Conservation (phyloP, 306 rosid genomes). For the Cyclanthera cordifolia region DNA sequence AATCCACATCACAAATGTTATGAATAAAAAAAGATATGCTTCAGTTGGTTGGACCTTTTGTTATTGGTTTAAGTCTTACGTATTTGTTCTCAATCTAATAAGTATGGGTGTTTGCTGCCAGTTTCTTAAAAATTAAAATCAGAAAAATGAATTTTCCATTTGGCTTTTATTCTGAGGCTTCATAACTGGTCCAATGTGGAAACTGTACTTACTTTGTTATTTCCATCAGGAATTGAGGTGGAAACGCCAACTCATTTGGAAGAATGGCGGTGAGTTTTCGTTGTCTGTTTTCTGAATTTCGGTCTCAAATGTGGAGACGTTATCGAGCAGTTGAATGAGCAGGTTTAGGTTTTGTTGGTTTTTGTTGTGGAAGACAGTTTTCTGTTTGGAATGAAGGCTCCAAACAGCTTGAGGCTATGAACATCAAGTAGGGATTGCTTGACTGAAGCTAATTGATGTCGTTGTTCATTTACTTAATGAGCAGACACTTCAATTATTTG, state of each 20-base stretch:
- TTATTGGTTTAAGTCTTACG: not conserved
- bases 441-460: conserved; percentile 20
- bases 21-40: not conserved
- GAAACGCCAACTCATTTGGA: not conserved
- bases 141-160: not conserved
- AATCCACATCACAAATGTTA: too few relatives aligned
- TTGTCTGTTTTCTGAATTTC: not conserved
- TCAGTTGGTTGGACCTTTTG: not conserved
- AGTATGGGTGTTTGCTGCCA: not conserved
- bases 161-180: not conserved
- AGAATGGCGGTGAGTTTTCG: not conserved
- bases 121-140: not conserved
- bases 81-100: not conserved
- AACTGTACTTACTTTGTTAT: not conserved
- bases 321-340: not conserved
- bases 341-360: not conserved
- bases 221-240: not conserved
- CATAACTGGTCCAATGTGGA: not conserved
- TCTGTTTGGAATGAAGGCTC: not conserved
- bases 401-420: not conserved
- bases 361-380: not conserved
- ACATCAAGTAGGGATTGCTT: conserved; percentile 10
- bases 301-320: not conserved
- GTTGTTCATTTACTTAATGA: conserved; percentile 7
- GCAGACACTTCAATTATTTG: conserved; percentile 22